A percentile compares a stretch with the other conserved stretches of the same genome.
Evolutionary conservation across 352 stramenopile genomes (phyloP).

Genomic region (Discostella stelligera): DNA sequence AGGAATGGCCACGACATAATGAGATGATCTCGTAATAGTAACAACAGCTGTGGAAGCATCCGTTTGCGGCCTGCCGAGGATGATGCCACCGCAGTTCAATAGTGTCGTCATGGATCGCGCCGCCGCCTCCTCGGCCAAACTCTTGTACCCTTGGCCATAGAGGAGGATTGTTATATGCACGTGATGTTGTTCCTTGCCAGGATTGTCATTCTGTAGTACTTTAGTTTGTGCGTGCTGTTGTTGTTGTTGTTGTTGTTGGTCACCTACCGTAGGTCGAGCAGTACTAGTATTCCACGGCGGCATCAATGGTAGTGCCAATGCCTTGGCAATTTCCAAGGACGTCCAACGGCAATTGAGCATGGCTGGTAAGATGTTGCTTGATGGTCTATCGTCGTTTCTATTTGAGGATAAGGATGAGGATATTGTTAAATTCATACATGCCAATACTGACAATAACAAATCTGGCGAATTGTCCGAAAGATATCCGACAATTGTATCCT

Average conservation of each 20-base stretch:
- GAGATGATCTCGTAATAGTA: neutral
- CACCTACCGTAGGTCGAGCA: too few species aligned
- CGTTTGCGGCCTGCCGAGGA: neutral
- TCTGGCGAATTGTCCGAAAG: conserved; percentile 60
- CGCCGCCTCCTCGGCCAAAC: conserved; percentile 24
- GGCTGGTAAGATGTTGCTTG: conserved; percentile 22
- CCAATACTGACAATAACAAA: conserved; percentile 63
- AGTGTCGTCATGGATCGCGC: neutral
- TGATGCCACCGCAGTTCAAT: too few species aligned
- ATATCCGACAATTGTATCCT: conserved; percentile 28
- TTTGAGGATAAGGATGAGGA: neutral
- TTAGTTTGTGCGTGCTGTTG: neutral
- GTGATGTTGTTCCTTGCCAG: neutral
- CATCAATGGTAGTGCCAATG: conserved; percentile 43
- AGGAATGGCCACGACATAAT: neutral
- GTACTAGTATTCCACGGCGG: too few species aligned
- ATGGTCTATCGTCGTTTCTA: too few species aligned
- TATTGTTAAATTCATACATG: conserved; percentile 28
- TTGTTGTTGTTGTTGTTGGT: neutral
- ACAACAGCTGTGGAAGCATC: conserved; percentile 14
- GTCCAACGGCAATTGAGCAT: conserved; percentile 77
- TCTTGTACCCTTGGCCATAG: conserved; percentile 47
- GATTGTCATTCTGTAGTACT: neutral
- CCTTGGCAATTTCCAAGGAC: conserved; percentile 55
- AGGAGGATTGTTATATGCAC: conserved; percentile 56